Evolutionary conservation across 2,329 filamentous ascomycete species (phyloP), one percentile per base, ranked within the genome.

Genomic region (Kalmusia sp.): DNA sequence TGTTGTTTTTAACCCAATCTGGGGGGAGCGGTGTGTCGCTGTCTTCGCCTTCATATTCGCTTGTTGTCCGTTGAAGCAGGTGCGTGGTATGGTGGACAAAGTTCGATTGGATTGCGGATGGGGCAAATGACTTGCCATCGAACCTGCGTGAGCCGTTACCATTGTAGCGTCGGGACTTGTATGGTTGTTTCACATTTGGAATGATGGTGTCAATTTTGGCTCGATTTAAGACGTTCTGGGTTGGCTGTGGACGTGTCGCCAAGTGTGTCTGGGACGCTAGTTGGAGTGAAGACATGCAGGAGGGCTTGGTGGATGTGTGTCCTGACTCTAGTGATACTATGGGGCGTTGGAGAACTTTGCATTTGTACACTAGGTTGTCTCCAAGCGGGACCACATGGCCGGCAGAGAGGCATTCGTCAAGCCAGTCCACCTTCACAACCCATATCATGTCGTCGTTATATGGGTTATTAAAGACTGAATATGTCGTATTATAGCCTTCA

Each of bases 11-110:
- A 11, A 87, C 84, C 86, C 86, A 96, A 2, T 84, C 83, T 1
- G 92, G 93, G 11, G 91, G 75, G 0, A 83, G 79, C 0, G 90
- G 91, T 1, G 91, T 69, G 3, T 82, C 74, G 30, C 54, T 77
- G 24, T 70, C 65, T 1, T 76, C 72, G 15, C 82, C 79, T 22
- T 96, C 90, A 52, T 93, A 83, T 53, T 96, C 92, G 2, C 88
- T 90, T 0, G 92, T 96, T 1, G 89, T 90, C 66, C 90, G 81
- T 31, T 86, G 86, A 8, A 87, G 68, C 5, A 96, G 74, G 49
- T 77, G 59, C 30, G 64, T 63, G 12, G 60, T 62, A 21, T 64
- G 62, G 11, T 61, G 52, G 21, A 52, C 52, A 25, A 64, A 58
- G 7, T 37, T 49, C 3, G 39, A 40, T 21, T 51, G 49, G 31